Evolutionary conservation across 2,329 filamentous ascomycete genomes (phyloP), one percentile per base, ranked within the genome.

Genomic region (Calycina herbarum): DNA sequence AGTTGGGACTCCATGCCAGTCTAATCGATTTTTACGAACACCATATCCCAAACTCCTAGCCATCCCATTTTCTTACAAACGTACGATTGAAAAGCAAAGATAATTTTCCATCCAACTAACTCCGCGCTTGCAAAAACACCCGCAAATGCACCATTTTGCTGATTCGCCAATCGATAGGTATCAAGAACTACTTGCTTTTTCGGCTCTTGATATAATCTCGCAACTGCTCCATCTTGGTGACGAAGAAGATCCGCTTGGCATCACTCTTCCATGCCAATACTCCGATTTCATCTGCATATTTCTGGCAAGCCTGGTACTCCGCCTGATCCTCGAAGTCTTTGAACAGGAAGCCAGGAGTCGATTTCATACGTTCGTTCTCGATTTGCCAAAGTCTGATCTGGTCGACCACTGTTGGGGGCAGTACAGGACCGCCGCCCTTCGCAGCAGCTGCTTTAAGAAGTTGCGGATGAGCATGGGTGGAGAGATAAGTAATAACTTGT

Each of bases 331-430:
- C 86, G 75, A 98, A 97, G 69, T 98, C 94, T 74, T 90, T 90
- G 82, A 99, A 96, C 33, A 98, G 77, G 76, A 93, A 98, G 0
- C 95, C 95, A 0, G 85, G 81, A 5, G 88, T 93, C 1, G 91
- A 88, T 77, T 91, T 91, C 86, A 99, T 96, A 61, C 95, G 86
- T 80, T 99, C 95, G 69, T 94, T 93, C 78, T 99, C 95, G 62
- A 98, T 88, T 81, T 99, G 94, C 95, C 95, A 99, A 24, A 99
- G 86, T 1, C 94, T 86, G 73, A 99, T 97, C 81, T 99, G 95
- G 78, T 99, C 95, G 69, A 97, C 92, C 17, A 99, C 95, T 0
- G 96, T 98, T 0, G 95, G 94, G 0, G 96, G 95, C 1, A 99
- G 84, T 17, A 97, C 86, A 1, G 94, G 91, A 2, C 69, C 70